Base-by-base conservation (phyloP, 2,329 filamentous ascomycete species). In the Bisporella sp. region DNA sequence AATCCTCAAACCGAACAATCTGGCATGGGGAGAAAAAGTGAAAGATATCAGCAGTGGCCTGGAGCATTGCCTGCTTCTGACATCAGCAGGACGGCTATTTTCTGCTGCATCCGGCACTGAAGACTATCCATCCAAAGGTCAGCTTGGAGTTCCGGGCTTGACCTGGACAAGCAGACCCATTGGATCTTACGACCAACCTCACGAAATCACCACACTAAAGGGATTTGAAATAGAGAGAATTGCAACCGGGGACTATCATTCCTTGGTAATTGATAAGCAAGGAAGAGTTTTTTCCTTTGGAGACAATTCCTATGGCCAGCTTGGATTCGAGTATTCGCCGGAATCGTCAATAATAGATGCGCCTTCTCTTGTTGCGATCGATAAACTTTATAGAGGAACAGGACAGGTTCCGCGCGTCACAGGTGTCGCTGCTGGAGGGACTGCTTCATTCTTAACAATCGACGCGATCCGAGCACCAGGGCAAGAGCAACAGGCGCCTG, bases 261-360 rank as follows among this genome's bases (percentile, higher is more conserved):
- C 89, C 4, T 71, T 95, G 1, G 87, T 82, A 1, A 75, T 90
- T 12, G 88, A 92, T 63, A 79, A 79, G 53, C 75, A 85, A 47
- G 92, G 92, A 12, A 80, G 82, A 12, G 77, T 93, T 12, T 96
- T 93, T 67, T 76, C 83, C 5, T 97, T 95, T 70, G 93, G 93
- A 37, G 91, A 97, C 67, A 97, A 97, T 69, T 83, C 84, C 0
- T 79, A 81, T 41, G 93, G 93, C n/a, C 93, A 97, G 68, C 76
- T 97, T 4, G 92, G 92, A n/a, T 82, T 92, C 60, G 81, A 89
- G 46, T 80, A 78, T 48, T 81, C 82, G 45, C 66, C 77, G 0
- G 78, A 84, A 31, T 72, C 79, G 12, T 74, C 80, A 6, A 78
- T 72, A 51, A 73, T 87, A 29, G 87, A 92, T 57, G 76, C 77